Evolutionary conservation across 2,329 filamentous ascomycete genomes (phyloP).

Genomic region (Pestalotiopsis sp.): DNA sequence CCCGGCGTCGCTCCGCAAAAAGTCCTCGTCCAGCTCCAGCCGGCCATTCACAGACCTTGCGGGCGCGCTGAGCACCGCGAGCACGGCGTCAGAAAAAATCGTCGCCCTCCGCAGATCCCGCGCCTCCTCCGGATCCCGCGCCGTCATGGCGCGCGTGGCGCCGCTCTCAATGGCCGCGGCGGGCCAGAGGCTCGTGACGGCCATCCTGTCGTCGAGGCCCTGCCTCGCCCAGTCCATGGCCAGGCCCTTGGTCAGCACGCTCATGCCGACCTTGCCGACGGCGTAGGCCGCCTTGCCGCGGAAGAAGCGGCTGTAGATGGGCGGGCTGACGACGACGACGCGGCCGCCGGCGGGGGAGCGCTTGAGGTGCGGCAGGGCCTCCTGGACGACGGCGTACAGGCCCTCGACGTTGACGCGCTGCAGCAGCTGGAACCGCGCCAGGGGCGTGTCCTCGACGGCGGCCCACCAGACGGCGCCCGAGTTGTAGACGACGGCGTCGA

Average conservation of each 20-base stretch:
- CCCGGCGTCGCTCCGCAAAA: constrained; percentile 65
- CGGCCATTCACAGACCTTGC: constrained; percentile 68
- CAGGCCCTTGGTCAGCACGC: constrained; percentile 76
- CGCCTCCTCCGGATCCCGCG: constrained; percentile 45
- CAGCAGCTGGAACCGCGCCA: constrained; percentile 79
- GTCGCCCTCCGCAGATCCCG: constrained; percentile 68
- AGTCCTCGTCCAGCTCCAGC: constrained; percentile 80
- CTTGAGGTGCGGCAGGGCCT: constrained; percentile 67
- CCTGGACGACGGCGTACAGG: constrained; percentile 73
- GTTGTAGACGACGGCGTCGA: constrained; percentile 83
- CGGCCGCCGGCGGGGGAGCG: constrained; percentile 55
- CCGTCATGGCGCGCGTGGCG: constrained; percentile 62
- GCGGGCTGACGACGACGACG: constrained; percentile 79
- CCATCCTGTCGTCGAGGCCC: constrained; percentile 65
- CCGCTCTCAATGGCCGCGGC: constrained; percentile 76
- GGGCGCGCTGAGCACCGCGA: constrained; percentile 69
- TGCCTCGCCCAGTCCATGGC: constrained; percentile 80
- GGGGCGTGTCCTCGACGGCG: constrained; percentile 70
- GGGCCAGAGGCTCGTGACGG: constrained; percentile 82
- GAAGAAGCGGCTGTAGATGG: constrained; percentile 85
- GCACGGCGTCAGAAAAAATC: constrained; percentile 79
- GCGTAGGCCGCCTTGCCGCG: constrained; percentile 85
- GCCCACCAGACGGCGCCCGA: constrained; percentile 87
- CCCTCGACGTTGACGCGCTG: constrained; percentile 76
- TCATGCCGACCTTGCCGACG: constrained; percentile 79